Percentiles rank a stretch among this genome's conserved stretches.
These are phyloP conservation scores for Eutypella sp. DNA, from an alignment of 2,329 filamentous ascomycete species.

Conservation along the genomic window DNA sequence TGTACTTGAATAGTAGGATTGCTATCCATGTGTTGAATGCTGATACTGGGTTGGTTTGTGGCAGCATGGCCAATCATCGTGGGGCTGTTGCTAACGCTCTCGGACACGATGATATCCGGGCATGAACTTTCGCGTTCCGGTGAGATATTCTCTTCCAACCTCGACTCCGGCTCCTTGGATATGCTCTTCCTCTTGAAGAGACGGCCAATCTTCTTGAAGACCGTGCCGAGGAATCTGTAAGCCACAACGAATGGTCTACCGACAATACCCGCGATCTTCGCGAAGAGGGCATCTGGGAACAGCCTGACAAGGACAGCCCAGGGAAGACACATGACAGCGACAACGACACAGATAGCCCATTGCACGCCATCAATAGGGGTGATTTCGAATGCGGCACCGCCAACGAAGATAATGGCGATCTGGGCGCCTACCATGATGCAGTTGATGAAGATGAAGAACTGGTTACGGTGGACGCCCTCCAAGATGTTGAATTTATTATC, in stretches of 20 bases:
- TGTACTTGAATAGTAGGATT: slow-evolving; percentile 19
- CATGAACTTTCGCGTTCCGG: slow-evolving; percentile 4
- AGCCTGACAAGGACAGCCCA: slow-evolving; percentile 44
- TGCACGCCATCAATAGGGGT: slow-evolving; percentile 42
- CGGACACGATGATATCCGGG: slow-evolving; percentile 22
- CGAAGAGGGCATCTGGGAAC: slow-evolving; percentile 43
- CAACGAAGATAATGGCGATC: slow-evolving; percentile 53
- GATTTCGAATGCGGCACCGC: slow-evolving; percentile 49
- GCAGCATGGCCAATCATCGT: not conserved
- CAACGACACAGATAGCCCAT: slow-evolving; percentile 49
- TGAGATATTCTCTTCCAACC: not conserved
- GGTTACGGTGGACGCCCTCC: slow-evolving; percentile 51
- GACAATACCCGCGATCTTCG: slow-evolving; percentile 22
- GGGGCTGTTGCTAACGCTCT: slow-evolving; percentile 4
- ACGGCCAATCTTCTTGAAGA: slow-evolving; percentile 13
- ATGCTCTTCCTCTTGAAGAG: slow-evolving; percentile 14
- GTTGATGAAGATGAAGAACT: slow-evolving; percentile 54
- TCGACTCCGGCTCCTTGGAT: not conserved
- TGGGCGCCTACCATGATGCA: slow-evolving; percentile 53
- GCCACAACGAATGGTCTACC: slow-evolving; percentile 24
- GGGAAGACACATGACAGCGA: slow-evolving; percentile 44
- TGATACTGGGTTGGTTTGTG: not conserved
- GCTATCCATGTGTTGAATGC: not conserved
- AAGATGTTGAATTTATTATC: slow-evolving; percentile 61
- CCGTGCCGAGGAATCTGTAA: slow-evolving; percentile 17